Percentiles rank a stretch among this genome's conserved stretches.
Conservation (phyloP, 1,284 basidiomycete species). For the Trichosporon inkin region DNA sequence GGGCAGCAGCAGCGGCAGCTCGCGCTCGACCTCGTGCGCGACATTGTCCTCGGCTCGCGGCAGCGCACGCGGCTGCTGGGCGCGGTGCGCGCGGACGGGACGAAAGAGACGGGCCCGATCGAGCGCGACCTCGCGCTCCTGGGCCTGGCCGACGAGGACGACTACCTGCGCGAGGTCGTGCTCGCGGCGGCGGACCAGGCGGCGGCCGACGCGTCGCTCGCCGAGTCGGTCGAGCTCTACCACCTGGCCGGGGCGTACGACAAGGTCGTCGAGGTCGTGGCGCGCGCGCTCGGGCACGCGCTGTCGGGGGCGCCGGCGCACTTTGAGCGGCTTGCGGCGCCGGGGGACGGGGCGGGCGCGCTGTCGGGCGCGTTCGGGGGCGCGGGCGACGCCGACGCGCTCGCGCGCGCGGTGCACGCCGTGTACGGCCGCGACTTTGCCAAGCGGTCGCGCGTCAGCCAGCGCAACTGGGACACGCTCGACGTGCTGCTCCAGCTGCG, state of each 20-base stretch:
- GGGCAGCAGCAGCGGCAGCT: constrained; percentile 78
- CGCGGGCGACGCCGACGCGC: constrained; percentile 60
- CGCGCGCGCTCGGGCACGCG: constrained; percentile 81
- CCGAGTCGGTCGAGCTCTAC: constrained; percentile 91
- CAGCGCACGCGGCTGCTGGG: constrained; percentile 82
- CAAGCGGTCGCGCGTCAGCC: constrained; percentile 68
- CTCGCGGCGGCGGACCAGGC: constrained; percentile 71
- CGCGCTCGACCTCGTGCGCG: constrained; percentile 80
- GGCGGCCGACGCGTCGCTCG: constrained; percentile 64
- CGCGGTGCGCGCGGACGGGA: constrained; percentile 81
- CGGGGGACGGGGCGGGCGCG: no score
- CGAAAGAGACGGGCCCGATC: constrained; percentile 81
- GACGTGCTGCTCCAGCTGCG: constrained; percentile 70
- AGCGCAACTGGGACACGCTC: constrained; percentile 64
- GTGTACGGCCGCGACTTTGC: constrained; percentile 80
- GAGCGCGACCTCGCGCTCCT: constrained; percentile 77
- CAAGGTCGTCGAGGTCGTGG: constrained; percentile 82
- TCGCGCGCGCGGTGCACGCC: constrained; percentile 75
- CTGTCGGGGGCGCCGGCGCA: constrained; percentile 58
- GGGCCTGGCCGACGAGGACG: constrained; percentile 63
- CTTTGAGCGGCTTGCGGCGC: constrained; percentile 12
- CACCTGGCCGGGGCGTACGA: constrained; percentile 90
- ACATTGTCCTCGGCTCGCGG: constrained; percentile 82
- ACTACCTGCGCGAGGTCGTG: constrained; percentile 80
- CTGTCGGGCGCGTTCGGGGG: constrained; percentile 45